A percentile compares a stretch with the other conserved stretches of the same genome.
phyloP scores from a whole-genome alignment of 306 rosid species.

The Prosopis cineraria region DNA sequence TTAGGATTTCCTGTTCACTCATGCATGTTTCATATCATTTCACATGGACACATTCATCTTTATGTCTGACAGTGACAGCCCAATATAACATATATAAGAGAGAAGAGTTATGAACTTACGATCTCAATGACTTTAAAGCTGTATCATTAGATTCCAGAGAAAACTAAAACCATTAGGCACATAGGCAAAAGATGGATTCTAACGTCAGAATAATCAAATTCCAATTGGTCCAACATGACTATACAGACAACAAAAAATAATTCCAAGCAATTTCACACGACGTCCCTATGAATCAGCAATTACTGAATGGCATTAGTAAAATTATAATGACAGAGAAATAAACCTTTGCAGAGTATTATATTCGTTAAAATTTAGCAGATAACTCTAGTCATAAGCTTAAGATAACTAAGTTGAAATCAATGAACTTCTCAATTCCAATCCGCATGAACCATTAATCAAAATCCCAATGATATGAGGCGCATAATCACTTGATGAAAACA shows the following conservation, averaged over 20 bases:
- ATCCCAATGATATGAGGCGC: neutral
- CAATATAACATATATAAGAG: neutral
- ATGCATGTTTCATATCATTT: neutral
- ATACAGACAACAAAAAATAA: neutral
- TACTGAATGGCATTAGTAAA: neutral
- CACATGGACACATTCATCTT: constrained; percentile 1
- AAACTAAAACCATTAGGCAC: constrained; percentile 7
- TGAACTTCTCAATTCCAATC: neutral
- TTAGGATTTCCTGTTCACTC: neutral
- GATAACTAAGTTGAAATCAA: neutral
- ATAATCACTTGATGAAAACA: neutral
- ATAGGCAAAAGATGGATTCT: neutral
- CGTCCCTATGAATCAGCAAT: neutral
- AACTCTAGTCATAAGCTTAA: neutral
- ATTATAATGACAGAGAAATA: neutral
- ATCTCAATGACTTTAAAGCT: neutral
- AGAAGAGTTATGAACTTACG: neutral
- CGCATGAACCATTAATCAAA: neutral
- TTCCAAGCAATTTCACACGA: constrained; percentile 2
- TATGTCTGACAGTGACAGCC: neutral
- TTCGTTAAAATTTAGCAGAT: neutral
- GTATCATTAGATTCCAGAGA: neutral
- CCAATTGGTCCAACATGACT: neutral
- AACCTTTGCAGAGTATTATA: neutral
- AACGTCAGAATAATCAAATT: neutral